Conservation (phyloP, 495 filamentous ascomycete species). For the Thermothielavioides terrestris region DNA sequence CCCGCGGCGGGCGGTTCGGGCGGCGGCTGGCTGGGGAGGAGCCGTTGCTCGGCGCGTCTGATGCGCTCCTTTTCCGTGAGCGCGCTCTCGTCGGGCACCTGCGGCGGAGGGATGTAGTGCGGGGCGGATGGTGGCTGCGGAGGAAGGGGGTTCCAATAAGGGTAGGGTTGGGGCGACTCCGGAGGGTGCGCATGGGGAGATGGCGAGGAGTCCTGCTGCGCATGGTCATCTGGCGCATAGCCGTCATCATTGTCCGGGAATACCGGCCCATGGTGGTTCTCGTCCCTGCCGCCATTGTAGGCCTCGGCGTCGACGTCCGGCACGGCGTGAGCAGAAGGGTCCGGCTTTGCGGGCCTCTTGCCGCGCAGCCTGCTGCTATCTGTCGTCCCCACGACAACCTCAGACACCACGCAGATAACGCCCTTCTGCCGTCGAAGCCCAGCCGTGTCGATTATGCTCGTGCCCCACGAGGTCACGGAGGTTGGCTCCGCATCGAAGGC, state of each 20-base stretch:
- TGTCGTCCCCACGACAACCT: conserved; percentile 78
- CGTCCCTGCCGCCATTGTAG: conserved; percentile 4
- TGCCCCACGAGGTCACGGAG: conserved; percentile 51
- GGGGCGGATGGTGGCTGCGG: conserved; percentile 22
- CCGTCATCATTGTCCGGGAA: conserved; percentile 9
- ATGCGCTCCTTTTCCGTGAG: conserved; percentile 62
- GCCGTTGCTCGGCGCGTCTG: conserved; percentile 54
- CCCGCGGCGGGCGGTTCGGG: conserved; percentile 38
- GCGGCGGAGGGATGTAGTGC: conserved; percentile 45
- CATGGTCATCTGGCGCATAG: conserved; percentile 13
- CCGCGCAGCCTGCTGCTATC: conserved; percentile 60
- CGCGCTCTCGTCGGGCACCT: conserved; percentile 42
- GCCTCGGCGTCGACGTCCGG: conserved; percentile 7
- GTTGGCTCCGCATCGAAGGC: conserved; percentile 26
- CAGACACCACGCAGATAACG: conserved; percentile 72
- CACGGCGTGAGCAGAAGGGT: conserved; percentile 18
- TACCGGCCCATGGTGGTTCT: conserved; percentile 12
- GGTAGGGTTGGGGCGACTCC: conserved; percentile 13
- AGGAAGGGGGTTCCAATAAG: conserved; percentile 17
- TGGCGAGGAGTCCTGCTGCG: conserved; percentile 21
- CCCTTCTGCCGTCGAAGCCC: conserved; percentile 78
- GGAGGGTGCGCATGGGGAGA: conserved; percentile 10
- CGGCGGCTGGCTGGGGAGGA: conserved; percentile 67
- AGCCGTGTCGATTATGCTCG: conserved; percentile 82
- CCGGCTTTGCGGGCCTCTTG: conserved; percentile 35